phyloP scores from a whole-genome alignment of 169 alveolate species.

The Babesia sp. region DNA sequence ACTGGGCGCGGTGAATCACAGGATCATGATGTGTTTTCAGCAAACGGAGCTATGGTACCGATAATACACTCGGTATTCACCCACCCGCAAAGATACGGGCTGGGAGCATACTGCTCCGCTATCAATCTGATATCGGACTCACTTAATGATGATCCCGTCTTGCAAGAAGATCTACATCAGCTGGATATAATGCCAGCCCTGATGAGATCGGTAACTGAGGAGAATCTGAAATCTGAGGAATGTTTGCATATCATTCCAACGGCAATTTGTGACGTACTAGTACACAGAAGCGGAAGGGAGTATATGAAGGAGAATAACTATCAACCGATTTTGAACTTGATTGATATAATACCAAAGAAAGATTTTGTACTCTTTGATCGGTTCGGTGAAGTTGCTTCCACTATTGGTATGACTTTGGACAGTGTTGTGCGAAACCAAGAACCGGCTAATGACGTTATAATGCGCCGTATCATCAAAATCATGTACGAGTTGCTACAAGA shows the following conservation, averaged over 20 bases:
- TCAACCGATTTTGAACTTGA: slow-evolving; percentile 63
- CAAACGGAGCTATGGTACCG: slow-evolving; percentile 44
- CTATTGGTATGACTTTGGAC: slow-evolving; percentile 69
- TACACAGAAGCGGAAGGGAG: slow-evolving; percentile 74
- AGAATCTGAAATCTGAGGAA: slow-evolving; percentile 73
- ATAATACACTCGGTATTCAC: slow-evolving; percentile 62
- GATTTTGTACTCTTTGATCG: slow-evolving; percentile 78
- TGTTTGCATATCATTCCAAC: slow-evolving; percentile 71
- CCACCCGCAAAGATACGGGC: slow-evolving; percentile 70
- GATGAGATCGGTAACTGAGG: slow-evolving; percentile 68
- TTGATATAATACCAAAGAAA: slow-evolving; percentile 64
- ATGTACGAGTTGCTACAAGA: slow-evolving; percentile 48
- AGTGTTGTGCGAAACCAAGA: slow-evolving; percentile 40
- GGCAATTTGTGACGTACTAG: slow-evolving; percentile 65
- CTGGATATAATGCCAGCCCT: slow-evolving; percentile 71
- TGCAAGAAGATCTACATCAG: slow-evolving; percentile 67
- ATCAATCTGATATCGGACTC: slow-evolving; percentile 72
- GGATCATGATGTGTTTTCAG: slow-evolving; percentile 56
- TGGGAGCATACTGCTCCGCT: slow-evolving; percentile 71
- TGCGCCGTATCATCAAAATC: slow-evolving; percentile 23
- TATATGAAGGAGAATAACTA: slow-evolving; percentile 65
- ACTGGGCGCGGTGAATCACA: slow-evolving; percentile 43
- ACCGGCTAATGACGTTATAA: slow-evolving; percentile 17
- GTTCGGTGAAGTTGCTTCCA: slow-evolving; percentile 79
- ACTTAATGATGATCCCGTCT: slow-evolving; percentile 76